Evolutionary conservation across 768 basidiomycete genomes (phyloP).

Genomic region (Pleurotus cornucopiae): DNA sequence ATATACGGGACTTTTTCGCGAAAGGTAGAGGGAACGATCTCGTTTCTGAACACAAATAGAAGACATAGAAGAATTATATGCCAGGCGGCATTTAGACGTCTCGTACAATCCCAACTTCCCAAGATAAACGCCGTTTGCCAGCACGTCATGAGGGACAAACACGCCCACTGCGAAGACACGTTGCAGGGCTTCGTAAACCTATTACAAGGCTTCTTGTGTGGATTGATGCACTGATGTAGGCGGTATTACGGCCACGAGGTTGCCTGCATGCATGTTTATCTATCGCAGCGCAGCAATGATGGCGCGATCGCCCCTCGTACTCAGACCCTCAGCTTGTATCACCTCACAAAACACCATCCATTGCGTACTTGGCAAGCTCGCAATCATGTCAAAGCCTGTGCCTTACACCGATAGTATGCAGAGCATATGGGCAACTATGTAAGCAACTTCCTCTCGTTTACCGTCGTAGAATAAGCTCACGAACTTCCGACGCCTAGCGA

Average conservation of each 20-base stretch:
- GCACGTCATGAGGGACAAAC: no score
- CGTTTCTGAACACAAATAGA: slow-evolving; percentile 48
- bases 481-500: not conserved
- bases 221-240: not conserved
- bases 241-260: not conserved
- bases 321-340: not conserved
- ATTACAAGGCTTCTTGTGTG: not conserved
- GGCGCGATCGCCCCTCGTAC: not conserved
- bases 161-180: no score
- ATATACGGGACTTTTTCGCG: slow-evolving; percentile 67
- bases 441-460: not conserved
- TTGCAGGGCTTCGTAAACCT: no score
- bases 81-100: no score
- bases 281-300: not conserved
- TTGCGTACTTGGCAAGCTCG: not conserved
- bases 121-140: no score
- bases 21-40: slow-evolving; percentile 63
- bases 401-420: not conserved
- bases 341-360: not conserved
- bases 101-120: no score
- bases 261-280: slow-evolving; percentile 3
- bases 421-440: not conserved
- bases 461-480: not conserved
- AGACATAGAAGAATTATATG: not conserved
- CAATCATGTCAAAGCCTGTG: not conserved